A percentile compares a stretch with the other conserved stretches of the same genome.
Evolutionary conservation across 1,139 yeast species (phyloP).

Genomic region (Yarrowia galli): DNA sequence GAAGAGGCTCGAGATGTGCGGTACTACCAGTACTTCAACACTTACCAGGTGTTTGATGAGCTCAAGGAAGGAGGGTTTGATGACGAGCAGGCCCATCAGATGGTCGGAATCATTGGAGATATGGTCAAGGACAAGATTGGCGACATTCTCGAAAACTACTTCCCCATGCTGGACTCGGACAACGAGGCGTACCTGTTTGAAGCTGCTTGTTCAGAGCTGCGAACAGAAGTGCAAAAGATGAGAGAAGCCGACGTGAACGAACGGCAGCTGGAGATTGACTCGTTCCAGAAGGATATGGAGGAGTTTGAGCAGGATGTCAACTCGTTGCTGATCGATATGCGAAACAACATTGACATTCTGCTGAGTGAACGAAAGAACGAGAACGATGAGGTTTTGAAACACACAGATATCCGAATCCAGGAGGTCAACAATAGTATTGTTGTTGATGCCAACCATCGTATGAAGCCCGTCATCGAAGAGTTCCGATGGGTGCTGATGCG

Average conservation of each 20-base stretch:
- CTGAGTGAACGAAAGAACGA: slow-evolving; percentile 87
- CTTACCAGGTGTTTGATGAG: slow-evolving; percentile 52
- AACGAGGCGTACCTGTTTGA: slow-evolving; percentile 88
- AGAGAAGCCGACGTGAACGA: slow-evolving; percentile 77
- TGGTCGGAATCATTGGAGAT: slow-evolving; percentile 53
- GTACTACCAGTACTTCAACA: slow-evolving; percentile 51
- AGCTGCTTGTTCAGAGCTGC: slow-evolving; percentile 88
- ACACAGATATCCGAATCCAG: slow-evolving; percentile 73
- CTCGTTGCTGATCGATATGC: slow-evolving; percentile 68
- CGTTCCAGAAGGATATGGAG: slow-evolving; percentile 73
- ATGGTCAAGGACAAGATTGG: slow-evolving; percentile 56
- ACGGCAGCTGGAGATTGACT: slow-evolving; percentile 68
- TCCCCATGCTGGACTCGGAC: slow-evolving; percentile 76
- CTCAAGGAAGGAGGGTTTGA: slow-evolving; percentile 53
- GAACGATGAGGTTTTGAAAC: slow-evolving; percentile 77
- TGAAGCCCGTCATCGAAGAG: slow-evolving; percentile 85
- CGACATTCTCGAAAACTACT: slow-evolving; percentile 63
- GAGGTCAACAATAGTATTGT: slow-evolving; percentile 87
- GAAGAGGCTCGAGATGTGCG: slow-evolving; percentile 30
- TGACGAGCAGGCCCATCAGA: slow-evolving; percentile 52
- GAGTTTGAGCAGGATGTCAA: slow-evolving; percentile 79
- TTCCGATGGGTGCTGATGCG: slow-evolving; percentile 94
- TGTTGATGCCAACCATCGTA: slow-evolving; percentile 79
- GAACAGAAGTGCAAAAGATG: slow-evolving; percentile 77
- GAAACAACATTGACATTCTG: slow-evolving; percentile 82